These are phyloP conservation scores for Amanita brunnescens DNA, from an alignment of 768 basidiomycete species.

Conservation along the genomic window DNA sequence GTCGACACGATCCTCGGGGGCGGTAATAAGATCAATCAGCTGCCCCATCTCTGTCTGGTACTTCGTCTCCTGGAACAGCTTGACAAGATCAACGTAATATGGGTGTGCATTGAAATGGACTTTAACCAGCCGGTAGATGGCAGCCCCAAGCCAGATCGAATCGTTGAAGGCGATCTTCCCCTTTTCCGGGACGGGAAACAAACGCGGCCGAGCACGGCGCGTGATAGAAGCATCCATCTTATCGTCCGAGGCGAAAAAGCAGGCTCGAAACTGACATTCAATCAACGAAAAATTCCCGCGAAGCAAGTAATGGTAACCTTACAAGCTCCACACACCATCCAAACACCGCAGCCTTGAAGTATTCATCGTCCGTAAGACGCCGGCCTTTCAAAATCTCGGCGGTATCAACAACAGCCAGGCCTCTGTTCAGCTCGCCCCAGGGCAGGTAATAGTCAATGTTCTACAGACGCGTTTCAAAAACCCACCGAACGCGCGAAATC, in stretches of 20 bases:
- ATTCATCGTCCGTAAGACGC: slow-evolving; percentile 73
- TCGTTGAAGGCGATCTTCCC: slow-evolving; percentile 93
- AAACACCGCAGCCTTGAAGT: slow-evolving; percentile 77
- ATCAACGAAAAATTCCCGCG: not conserved
- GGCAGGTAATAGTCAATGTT: slow-evolving; percentile 93
- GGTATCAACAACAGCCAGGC: slow-evolving; percentile 92
- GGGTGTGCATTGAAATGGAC: slow-evolving; percentile 71
- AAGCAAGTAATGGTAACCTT: slow-evolving; percentile 22
- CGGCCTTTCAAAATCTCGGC: slow-evolving; percentile 79
- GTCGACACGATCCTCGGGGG: slow-evolving; percentile 85
- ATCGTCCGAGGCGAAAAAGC: slow-evolving; percentile 94
- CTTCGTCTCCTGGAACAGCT: slow-evolving; percentile 84
- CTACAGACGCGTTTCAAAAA: slow-evolving; percentile 25
- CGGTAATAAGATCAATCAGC: slow-evolving; percentile 91
- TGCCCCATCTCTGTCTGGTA: slow-evolving; percentile 97
- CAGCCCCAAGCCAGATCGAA: slow-evolving; percentile 89
- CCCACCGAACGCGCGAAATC: not conserved
- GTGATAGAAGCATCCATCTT: slow-evolving; percentile 96
- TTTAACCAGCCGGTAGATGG: slow-evolving; percentile 88
- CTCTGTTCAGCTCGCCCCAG: slow-evolving; percentile 92
- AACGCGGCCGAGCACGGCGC: slow-evolving; percentile 76
- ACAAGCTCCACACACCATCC: slow-evolving; percentile 97
- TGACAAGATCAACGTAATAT: slow-evolving; percentile 85
- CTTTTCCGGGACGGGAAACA: too few relatives aligned
- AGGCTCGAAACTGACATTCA: slow-evolving; percentile 70